A percentile compares a stretch with the other conserved stretches of the same genome.
Evolutionary conservation across 768 basidiomycete genomes (phyloP).

Genomic region (Psilocybe tampanensis): DNA sequence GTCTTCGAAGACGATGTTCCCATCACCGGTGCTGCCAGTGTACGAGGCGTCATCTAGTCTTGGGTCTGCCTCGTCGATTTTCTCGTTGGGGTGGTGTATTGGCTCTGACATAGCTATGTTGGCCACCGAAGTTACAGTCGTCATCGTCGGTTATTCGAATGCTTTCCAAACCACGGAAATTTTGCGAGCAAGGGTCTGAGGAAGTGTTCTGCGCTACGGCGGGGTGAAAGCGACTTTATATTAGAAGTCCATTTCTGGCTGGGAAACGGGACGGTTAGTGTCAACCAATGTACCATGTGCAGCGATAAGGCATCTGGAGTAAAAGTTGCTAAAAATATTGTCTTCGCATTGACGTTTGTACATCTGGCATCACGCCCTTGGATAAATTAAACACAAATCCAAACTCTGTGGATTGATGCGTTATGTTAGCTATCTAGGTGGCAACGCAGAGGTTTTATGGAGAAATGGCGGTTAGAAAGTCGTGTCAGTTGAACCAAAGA

Average conservation of each 20-base stretch:
- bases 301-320: not conserved
- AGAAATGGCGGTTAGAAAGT: too few species aligned
- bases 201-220: not conserved
- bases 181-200: too few species aligned
- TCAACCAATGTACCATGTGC: not conserved
- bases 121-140: not conserved
- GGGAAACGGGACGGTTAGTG: not conserved
- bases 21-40: not conserved
- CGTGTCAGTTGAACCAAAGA: too few species aligned
- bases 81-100: conserved; percentile 4
- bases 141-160: too few species aligned
- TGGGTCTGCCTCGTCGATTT: not conserved
- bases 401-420: too few species aligned
- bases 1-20: conserved; percentile 34
- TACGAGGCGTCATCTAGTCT: too few species aligned
- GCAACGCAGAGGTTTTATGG: too few species aligned
- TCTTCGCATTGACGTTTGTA: not conserved
- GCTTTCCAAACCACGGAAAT: too few species aligned
- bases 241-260: not conserved
- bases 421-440: too few species aligned
- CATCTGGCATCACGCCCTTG: too few species aligned
- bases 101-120: conserved; percentile 7
- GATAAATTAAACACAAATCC: too few species aligned
- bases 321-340: not conserved
- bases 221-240: not conserved